These are phyloP conservation scores for Fusarium scirpi DNA, from an alignment of 2,329 filamentous ascomycete genomes.

Conservation along the genomic window DNA sequence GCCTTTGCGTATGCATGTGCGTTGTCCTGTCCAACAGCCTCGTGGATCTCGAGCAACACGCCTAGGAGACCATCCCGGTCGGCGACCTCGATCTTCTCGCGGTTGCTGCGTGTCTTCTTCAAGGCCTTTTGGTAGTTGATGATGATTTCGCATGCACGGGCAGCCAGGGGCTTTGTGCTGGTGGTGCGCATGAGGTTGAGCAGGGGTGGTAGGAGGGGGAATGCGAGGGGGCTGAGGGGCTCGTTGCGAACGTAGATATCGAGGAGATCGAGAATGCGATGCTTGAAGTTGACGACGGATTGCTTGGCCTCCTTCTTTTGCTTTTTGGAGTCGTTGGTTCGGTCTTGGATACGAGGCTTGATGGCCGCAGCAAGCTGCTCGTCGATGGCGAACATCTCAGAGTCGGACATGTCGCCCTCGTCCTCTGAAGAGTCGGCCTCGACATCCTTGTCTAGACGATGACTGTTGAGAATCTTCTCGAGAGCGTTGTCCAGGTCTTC, in stretches of 20 bases:
- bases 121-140: conserved; percentile 76
- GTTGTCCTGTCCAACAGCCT: conserved; percentile 71
- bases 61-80: conserved; percentile 65
- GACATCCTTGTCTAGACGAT: conserved; percentile 69
- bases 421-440: conserved; percentile 68
- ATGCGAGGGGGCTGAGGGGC: conserved; percentile 73
- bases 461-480: conserved; percentile 81
- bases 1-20: conserved; percentile 79
- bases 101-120: conserved; percentile 65
- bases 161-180: conserved; percentile 78
- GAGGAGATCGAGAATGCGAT: conserved; percentile 88
- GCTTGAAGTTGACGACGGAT: conserved; percentile 93
- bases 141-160: conserved; percentile 79
- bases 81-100: conserved; percentile 51
- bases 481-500: conserved; percentile 77
- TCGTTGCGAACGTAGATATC: conserved; percentile 87
- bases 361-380: conserved; percentile 87
- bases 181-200: conserved; percentile 83
- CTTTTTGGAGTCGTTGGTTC: conserved; percentile 75
- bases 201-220: conserved; percentile 80
- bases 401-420: conserved; percentile 91
- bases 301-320: conserved; percentile 89
- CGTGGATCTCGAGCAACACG: conserved; percentile 75
- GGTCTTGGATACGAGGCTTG: conserved; percentile 75
- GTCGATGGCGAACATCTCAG: conserved; percentile 93